Evolutionary conservation across 1,139 yeast species (phyloP), one percentile per base, ranked within the genome.

Genomic region (Arxiozyma heterogenica): DNA sequence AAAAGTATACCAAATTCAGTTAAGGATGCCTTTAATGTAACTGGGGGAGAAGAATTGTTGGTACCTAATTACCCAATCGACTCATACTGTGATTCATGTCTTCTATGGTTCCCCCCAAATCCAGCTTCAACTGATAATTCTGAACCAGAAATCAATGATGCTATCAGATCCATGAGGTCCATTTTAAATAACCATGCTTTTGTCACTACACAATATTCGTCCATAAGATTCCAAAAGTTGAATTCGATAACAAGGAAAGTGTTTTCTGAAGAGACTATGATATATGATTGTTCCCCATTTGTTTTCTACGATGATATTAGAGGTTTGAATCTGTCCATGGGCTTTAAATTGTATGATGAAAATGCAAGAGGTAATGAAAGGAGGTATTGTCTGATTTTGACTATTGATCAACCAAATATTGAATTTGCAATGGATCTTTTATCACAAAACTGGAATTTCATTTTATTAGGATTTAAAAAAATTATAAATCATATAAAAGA

Each of bases 281-380:
- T 83, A 22, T 88, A 84, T 60, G 80, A 81, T 51, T 73, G 80
- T 39, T 78, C 82, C 53, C 93, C 95, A 0, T 72, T 86, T 64
- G 79, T 84, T 63, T 83, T 83, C 62, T 90, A 90, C 2, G 95
- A 87, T 62, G 77, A 80, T 8, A 66, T 73, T 3, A 77, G 82
- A 58, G 95, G 95, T 0, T 80, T 82, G 59, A 83, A 91, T 45
- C 70, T 87, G 23, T 79, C 81, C 41, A 74, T 81, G 55, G 80
- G 84, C 7, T 86, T 88, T 71, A 84, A 84, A 63, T 73, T 87
- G 17, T 75, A 75, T 43, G 96, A 88, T 66, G 72, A 75, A 25
- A 79, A 81, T 53, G 91, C 95, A 0, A 75, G 95, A 54, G 95
- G 95, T 1, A 82, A 86, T 6, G 93, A 85, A 62, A 72, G 95